A percentile compares a stretch with the other conserved stretches of the same genome.
Conservation (phyloP, 2,329 filamentous ascomycete species). For the Hypomyces perniciosus region DNA sequence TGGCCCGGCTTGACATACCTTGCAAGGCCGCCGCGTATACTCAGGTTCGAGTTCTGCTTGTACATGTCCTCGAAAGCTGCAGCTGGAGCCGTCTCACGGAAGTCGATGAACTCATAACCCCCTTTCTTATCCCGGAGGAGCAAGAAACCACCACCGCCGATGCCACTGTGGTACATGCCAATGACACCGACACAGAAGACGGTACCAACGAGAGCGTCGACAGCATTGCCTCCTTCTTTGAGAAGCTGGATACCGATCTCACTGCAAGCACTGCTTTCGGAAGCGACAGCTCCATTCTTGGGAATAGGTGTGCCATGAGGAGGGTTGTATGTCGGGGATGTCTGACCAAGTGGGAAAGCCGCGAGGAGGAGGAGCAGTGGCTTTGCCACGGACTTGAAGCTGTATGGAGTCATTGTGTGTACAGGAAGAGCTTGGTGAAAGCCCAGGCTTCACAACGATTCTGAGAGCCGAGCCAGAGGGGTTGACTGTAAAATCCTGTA, state of each 20-base stretch:
- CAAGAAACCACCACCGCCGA: constrained; percentile 77
- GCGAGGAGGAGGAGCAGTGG: background rate
- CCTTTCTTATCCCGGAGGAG: constrained; percentile 60
- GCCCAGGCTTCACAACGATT: background rate
- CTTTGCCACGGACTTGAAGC: background rate
- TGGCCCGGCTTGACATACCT: constrained; percentile 44
- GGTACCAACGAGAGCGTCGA: constrained; percentile 59
- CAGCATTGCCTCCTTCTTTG: constrained; percentile 57
- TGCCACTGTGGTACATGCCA: constrained; percentile 62
- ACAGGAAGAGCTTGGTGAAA: background rate
- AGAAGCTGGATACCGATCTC: constrained; percentile 52
- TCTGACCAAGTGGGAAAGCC: background rate
- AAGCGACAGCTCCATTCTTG: constrained; percentile 53
- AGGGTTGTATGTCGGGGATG: constrained; percentile 1
- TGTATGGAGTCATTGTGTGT: constrained; percentile 4
- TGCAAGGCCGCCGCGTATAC: constrained; percentile 64
- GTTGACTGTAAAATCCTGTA: background rate
- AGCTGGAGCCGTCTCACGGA: constrained; percentile 76
- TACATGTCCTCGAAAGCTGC: constrained; percentile 80
- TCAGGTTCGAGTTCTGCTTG: constrained; percentile 57
- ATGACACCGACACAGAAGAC: constrained; percentile 58
- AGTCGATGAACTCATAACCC: constrained; percentile 74
- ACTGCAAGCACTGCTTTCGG: constrained; percentile 54
- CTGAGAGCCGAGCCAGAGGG: background rate
- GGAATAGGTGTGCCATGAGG: constrained; percentile 9